Conservation (phyloP, 1,139 yeast genomes). For the Pneumocystis canis region DNA sequence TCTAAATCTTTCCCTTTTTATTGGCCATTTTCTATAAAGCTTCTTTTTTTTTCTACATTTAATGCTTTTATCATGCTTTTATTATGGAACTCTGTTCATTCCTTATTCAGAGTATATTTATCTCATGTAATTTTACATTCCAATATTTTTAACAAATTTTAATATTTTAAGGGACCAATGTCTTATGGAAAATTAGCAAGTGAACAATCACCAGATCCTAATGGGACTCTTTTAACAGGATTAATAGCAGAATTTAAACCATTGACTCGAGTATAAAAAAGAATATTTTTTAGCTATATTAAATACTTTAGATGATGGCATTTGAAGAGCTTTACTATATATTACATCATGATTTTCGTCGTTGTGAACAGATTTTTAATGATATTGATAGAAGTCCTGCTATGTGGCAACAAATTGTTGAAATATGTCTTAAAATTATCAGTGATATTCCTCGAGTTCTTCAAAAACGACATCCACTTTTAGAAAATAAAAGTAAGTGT, state of each 20-base stretch:
- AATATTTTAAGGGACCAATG: slow-evolving; percentile 47
- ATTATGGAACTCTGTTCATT: slow-evolving; percentile 50
- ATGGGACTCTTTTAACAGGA: slow-evolving; percentile 62
- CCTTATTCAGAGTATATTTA: slow-evolving; percentile 55
- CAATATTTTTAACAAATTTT: background rate
- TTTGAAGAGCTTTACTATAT: slow-evolving; percentile 27
- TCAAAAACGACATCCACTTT: slow-evolving; percentile 5
- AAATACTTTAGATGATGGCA: slow-evolving; percentile 21
- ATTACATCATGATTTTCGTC: slow-evolving; percentile 20
- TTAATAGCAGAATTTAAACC: slow-evolving; percentile 37
- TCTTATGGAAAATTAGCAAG: slow-evolving; percentile 61
- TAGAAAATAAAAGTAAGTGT: background rate
- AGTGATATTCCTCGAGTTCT: slow-evolving; percentile 8
- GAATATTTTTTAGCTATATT: background rate
- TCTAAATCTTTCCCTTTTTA: slow-evolving; percentile 13
- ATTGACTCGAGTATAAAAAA: slow-evolving; percentile 30
- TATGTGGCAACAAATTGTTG: slow-evolving; percentile 16
- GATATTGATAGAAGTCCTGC: slow-evolving; percentile 23
- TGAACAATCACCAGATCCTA: slow-evolving; percentile 52
- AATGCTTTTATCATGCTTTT: slow-evolving; percentile 31
- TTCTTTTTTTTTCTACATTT: slow-evolving; percentile 28
- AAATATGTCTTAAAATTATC: slow-evolving; percentile 13
- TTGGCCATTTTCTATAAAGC: slow-evolving; percentile 29
- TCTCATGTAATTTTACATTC: slow-evolving; percentile 22
- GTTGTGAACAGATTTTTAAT: slow-evolving; percentile 25